Percentiles rank a stretch among this genome's conserved stretches.
These are phyloP conservation scores for Hypoxylon cercidicola DNA, from an alignment of 495 filamentous ascomycete species.

Conservation along the genomic window DNA sequence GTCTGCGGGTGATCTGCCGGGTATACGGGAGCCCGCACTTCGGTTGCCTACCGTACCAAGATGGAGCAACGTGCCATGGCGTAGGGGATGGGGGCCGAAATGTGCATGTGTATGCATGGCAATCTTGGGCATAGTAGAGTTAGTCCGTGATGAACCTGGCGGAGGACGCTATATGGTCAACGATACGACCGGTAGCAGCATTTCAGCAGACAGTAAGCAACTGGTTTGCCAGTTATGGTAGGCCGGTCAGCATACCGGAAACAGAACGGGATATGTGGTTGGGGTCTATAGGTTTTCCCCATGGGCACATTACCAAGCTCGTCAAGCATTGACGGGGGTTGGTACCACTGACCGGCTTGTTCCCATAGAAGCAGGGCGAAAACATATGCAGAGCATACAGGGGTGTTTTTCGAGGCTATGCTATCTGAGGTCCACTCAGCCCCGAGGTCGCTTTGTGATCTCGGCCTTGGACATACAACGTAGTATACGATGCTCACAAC, in stretches of 20 bases:
- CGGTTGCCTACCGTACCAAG: neutral
- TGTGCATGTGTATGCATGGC: no score
- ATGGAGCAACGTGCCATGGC: neutral
- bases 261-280: no score
- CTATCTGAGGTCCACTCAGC: neutral
- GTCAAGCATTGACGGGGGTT: neutral
- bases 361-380: slow-evolving; percentile 1
- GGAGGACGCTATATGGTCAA: no score
- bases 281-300: neutral
- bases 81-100: no score
- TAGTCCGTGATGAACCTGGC: no score
- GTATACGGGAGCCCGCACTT: neutral
- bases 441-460: slow-evolving; percentile 2
- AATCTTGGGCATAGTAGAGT: no score
- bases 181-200: no score
- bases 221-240: slow-evolving; percentile 3
- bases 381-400: neutral
- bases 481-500: neutral
- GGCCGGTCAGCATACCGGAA: slow-evolving; percentile 14
- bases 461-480: neutral
- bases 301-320: no score
- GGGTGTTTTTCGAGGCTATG: neutral
- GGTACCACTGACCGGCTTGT: no score
- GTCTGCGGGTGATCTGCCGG: slow-evolving; percentile 9
- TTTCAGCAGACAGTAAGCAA: neutral